These are phyloP conservation scores for Euptelea pleiosperma DNA, from an alignment of 164 flowering plant genomes.

Conservation along the genomic window DNA sequence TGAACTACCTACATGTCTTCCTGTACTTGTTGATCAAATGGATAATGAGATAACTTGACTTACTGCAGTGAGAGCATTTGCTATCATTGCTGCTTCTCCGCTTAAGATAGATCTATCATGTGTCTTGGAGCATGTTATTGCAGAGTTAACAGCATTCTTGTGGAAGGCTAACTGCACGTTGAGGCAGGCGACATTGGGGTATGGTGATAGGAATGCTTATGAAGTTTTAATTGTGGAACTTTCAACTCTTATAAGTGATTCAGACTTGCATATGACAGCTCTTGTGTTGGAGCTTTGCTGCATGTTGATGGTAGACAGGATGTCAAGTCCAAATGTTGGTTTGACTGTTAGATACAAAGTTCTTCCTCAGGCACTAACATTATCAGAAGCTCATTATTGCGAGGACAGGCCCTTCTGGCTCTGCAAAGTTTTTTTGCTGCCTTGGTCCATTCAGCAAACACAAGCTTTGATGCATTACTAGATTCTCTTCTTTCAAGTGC, in stretches of 20 bases:
- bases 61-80: slow-evolving; percentile 99
- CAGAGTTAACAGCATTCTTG: slow-evolving; percentile 87
- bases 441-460: slow-evolving; percentile 78
- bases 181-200: slow-evolving; percentile 94
- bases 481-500: slow-evolving; percentile 96
- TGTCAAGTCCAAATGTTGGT: slow-evolving; percentile 65
- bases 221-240: slow-evolving; percentile 93
- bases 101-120: slow-evolving; percentile 81
- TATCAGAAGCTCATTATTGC: slow-evolving; percentile 91
- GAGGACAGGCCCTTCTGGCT: slow-evolving; percentile 95
- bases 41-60: slow-evolving; percentile 99
- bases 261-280: slow-evolving; percentile 97
- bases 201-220: slow-evolving; percentile 92
- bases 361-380: slow-evolving; percentile 87
- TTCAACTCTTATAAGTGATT: slow-evolving; percentile 90
- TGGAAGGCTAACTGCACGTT: slow-evolving; percentile 93
- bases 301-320: slow-evolving; percentile 86
- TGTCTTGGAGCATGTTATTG: slow-evolving; percentile 76
- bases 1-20: slow-evolving; percentile 82
- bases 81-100: slow-evolving; percentile 88
- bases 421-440: slow-evolving; percentile 80
- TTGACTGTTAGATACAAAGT: slow-evolving; percentile 81
- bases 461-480: slow-evolving; percentile 81
- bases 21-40: slow-evolving; percentile 98
- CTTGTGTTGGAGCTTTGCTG: slow-evolving; percentile 96